Conservation (phyloP, 805 yeast species). For the Ascoidea rubescens region DNA sequence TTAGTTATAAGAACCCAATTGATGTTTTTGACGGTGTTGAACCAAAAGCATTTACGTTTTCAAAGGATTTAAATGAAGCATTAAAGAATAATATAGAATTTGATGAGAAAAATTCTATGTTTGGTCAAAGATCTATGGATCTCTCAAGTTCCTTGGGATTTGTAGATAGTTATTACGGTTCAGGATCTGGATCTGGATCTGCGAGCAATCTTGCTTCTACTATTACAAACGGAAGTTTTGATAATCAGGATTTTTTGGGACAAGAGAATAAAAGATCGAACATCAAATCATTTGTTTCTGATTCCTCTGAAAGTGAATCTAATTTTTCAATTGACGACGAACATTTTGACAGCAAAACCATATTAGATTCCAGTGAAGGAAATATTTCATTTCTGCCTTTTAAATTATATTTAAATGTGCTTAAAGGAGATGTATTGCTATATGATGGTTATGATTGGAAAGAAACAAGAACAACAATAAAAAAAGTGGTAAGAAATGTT, state of each 20-base stretch:
- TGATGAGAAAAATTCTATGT: constrained; percentile 15
- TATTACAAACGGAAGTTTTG: not conserved
- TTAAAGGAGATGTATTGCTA: constrained; percentile 31
- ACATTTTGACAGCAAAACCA: not conserved
- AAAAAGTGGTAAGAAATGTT: constrained; percentile 48
- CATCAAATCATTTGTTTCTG: not conserved
- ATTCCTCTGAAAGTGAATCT: not conserved
- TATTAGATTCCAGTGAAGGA: not conserved
- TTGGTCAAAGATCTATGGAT: constrained; percentile 11
- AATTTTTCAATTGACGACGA: not conserved
- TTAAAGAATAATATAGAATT: constrained; percentile 10
- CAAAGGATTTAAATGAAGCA: not conserved
- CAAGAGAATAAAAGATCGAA: constrained; percentile 9
- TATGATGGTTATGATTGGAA: constrained; percentile 93
- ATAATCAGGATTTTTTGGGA: constrained; percentile 15
- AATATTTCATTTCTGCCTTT: constrained; percentile 15
- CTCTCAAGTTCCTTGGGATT: not conserved
- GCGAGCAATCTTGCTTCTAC: constrained; percentile 9
- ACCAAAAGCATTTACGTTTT: constrained; percentile 15
- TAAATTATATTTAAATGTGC: constrained; percentile 17
- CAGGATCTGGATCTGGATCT: constrained; percentile 18
- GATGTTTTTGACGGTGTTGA: constrained; percentile 28
- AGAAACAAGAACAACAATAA: constrained; percentile 54
- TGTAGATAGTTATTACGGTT: constrained; percentile 10
- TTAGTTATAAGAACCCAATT: constrained; percentile 17